Evolutionary conservation across 2,329 filamentous ascomycete genomes (phyloP).

Genomic region (Fusarium cicatricum): DNA sequence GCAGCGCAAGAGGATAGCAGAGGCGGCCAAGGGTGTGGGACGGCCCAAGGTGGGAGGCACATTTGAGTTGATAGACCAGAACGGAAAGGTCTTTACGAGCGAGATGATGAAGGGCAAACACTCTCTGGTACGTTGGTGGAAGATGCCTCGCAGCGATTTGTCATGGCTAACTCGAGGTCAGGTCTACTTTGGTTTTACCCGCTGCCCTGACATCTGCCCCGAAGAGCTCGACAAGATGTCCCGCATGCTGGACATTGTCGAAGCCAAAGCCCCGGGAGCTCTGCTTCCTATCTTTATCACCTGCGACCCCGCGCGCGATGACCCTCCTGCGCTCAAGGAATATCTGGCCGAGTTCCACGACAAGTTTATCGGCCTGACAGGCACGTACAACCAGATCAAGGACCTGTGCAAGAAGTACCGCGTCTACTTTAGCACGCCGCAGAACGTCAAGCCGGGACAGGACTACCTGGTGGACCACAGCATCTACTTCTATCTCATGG

Average conservation of each 20-base stretch:
- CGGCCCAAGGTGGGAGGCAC: slow-evolving; percentile 91
- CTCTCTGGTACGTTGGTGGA: slow-evolving; percentile 66
- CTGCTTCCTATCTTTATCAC: slow-evolving; percentile 90
- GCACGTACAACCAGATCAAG: slow-evolving; percentile 94
- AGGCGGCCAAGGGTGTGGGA: slow-evolving; percentile 92
- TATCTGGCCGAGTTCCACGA: slow-evolving; percentile 94
- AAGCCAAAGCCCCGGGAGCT: slow-evolving; percentile 58
- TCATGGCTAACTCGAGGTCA: slow-evolving; percentile 48
- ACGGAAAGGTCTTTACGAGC: slow-evolving; percentile 80
- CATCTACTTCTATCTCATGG: slow-evolving; percentile 99
- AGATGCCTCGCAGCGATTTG: neutral
- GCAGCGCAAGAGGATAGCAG: slow-evolving; percentile 86
- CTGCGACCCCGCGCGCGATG: slow-evolving; percentile 93
- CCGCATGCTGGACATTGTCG: slow-evolving; percentile 82
- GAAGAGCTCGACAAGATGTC: slow-evolving; percentile 99
- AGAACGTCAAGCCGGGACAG: slow-evolving; percentile 87
- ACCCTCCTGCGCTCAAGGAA: slow-evolving; percentile 80
- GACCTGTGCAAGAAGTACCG: slow-evolving; percentile 93
- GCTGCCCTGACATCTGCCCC: slow-evolving; percentile 98
- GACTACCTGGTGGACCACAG: slow-evolving; percentile 99
- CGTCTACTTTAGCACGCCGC: slow-evolving; percentile 95
- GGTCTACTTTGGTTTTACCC: slow-evolving; percentile 98
- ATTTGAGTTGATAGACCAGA: slow-evolving; percentile 83
- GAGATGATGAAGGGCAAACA: slow-evolving; percentile 88
- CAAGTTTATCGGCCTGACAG: slow-evolving; percentile 86